A percentile compares a stretch with the other conserved stretches of the same genome.
Evolutionary conservation across 768 basidiomycete species (phyloP).

Genomic region (Chalciporus sphaerocephalus): DNA sequence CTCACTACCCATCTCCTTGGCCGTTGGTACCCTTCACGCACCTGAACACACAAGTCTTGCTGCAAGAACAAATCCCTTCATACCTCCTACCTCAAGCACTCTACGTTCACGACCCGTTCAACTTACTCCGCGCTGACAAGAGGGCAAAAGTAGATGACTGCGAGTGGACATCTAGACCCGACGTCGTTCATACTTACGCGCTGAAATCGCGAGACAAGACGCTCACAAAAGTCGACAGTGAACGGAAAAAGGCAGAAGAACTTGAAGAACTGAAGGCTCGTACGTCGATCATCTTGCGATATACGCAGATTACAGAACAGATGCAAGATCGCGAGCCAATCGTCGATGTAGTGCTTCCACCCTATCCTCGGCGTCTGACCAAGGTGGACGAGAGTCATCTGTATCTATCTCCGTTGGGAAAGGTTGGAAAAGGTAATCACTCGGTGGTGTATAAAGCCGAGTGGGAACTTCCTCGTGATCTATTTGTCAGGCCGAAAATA

Average conservation of each 20-base stretch:
- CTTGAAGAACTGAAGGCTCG: constrained; percentile 9
- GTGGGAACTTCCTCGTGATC: constrained; percentile 46
- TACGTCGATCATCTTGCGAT: constrained; percentile 20
- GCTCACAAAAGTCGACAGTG: constrained; percentile 1
- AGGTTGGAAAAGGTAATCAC: constrained; percentile 47
- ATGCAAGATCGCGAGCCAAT: constrained; percentile 22
- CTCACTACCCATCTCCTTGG: constrained; percentile 39
- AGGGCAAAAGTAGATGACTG: neutral
- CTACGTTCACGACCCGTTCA: constrained; percentile 43
- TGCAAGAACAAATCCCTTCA: constrained; percentile 33
- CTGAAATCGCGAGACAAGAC: constrained; percentile 13
- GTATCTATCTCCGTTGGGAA: constrained; percentile 38
- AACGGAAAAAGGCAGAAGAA: constrained; percentile 6
- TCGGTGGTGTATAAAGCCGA: constrained; percentile 49
- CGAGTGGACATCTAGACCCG: constrained; percentile 29
- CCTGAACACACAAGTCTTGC: neutral
- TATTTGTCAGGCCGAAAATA: constrained; percentile 32
- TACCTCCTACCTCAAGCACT: constrained; percentile 38
- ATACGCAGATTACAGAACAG: constrained; percentile 19
- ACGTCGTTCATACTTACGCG: constrained; percentile 31
- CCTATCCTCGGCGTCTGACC: constrained; percentile 18
- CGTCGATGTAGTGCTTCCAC: constrained; percentile 30
- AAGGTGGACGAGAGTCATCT: constrained; percentile 45
- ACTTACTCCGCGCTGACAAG: constrained; percentile 19
- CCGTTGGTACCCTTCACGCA: constrained; percentile 36